Conservation (phyloP, 345 rosid genomes). For the Lepidium africanum region DNA sequence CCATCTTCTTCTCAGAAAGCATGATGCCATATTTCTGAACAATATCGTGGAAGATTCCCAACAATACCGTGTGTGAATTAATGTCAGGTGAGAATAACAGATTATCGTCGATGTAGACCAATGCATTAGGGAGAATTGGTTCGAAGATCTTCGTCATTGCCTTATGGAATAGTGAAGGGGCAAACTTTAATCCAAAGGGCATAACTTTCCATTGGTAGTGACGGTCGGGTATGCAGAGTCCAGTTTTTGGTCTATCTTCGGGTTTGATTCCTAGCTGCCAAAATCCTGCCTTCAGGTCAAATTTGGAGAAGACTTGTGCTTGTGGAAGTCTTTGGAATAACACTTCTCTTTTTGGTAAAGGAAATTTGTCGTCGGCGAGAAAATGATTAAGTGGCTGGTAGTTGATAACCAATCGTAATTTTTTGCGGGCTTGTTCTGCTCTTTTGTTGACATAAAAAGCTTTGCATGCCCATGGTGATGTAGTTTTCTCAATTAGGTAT, state of each 20-base stretch:
- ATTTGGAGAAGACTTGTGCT: no score
- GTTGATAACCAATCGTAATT: neutral
- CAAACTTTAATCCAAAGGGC: neutral
- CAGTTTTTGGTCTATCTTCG: neutral
- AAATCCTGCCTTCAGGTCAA: neutral
- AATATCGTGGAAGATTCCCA: neutral
- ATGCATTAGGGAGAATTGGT: neutral
- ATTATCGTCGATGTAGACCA: neutral
- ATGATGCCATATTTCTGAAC: neutral
- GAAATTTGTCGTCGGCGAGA: no score
- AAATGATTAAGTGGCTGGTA: no score
- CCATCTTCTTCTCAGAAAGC: neutral
- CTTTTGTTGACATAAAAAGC: no score
- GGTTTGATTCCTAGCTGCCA: neutral
- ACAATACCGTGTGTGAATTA: neutral
- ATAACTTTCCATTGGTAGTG: neutral
- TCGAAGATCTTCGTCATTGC: neutral
- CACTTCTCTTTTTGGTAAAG: no score
- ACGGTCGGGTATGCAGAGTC: neutral
- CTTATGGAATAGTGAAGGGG: neutral
- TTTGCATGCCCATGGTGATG: no score
- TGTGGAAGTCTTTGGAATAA: no score
- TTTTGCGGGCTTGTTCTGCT: neutral
- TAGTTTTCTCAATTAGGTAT: no score
- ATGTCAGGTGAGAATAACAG: neutral